phyloP scores from a whole-genome alignment of 257 asterid species.

The Fraxinus americana region DNA sequence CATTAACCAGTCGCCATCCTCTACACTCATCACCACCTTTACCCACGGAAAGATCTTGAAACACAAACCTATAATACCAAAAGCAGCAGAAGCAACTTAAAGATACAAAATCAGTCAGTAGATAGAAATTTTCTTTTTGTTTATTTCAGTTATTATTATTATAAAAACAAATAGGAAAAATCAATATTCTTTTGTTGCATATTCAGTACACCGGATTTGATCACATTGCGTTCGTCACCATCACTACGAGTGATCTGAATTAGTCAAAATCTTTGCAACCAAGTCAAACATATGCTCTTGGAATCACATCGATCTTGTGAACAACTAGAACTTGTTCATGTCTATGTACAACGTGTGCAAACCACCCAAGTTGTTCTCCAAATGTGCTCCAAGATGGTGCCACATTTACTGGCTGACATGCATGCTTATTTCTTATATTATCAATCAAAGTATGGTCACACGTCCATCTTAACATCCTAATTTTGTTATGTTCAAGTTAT shows the following conservation, averaged over 20 bases:
- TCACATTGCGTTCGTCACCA: too few species aligned
- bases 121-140: too few species aligned
- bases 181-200: too few species aligned
- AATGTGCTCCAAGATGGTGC: neutral
- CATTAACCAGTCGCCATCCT: too few species aligned
- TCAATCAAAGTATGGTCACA: neutral
- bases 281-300: neutral
- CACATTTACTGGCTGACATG: neutral
- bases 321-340: neutral
- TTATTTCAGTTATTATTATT: too few species aligned
- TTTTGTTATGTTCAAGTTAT: neutral
- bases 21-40: too few species aligned
- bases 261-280: neutral
- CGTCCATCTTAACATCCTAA: neutral
- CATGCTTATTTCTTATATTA: neutral
- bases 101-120: too few species aligned
- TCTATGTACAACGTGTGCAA: neutral
- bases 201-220: too few species aligned
- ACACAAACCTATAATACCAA: too few species aligned
- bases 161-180: too few species aligned
- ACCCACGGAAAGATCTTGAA: too few species aligned
- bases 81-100: too few species aligned
- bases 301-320: neutral
- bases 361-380: neutral
- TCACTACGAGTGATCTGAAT: neutral